Evolutionary conservation across 2,329 filamentous ascomycete genomes (phyloP).

Genomic region (Trichoderma citrinoviride): DNA sequence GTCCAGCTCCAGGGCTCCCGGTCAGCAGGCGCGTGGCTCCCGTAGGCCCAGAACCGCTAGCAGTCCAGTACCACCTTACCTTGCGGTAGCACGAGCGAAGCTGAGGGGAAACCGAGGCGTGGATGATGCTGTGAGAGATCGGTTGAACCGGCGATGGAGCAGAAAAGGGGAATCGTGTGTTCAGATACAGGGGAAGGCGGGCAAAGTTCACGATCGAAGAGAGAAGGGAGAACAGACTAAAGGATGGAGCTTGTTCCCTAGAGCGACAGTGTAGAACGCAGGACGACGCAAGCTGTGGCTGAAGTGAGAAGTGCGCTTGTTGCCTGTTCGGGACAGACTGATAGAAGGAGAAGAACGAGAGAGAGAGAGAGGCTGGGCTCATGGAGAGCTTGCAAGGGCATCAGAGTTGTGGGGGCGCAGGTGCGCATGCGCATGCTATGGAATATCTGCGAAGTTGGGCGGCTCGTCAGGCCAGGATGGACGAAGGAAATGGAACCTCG

Average conservation of each 20-base stretch:
- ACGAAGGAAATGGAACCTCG: neutral
- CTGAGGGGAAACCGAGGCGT: neutral
- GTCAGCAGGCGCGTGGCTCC: conserved; percentile 3
- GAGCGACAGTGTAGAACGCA: neutral
- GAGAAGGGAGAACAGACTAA: neutral
- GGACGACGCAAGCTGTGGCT: neutral
- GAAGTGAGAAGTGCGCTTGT: no score
- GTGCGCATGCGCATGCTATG: neutral
- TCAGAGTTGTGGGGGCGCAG: no score
- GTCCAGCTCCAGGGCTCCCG: no score
- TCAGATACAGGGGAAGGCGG: neutral
- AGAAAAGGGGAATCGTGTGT: neutral
- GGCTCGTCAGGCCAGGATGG: neutral
- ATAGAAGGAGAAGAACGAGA: neutral
- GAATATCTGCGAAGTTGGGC: neutral
- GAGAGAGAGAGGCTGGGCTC: neutral
- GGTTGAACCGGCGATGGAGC: neutral
- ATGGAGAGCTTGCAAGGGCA: no score
- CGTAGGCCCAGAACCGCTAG: neutral
- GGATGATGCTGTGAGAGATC: neutral
- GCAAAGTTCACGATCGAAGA: neutral
- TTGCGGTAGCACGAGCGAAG: neutral
- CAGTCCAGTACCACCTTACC: no score
- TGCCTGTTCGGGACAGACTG: neutral
- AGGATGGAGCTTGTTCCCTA: no score